Base-by-base conservation (phyloP, 2,329 filamentous ascomycete genomes). In the Thermothelomyces thermophilus region DNA sequence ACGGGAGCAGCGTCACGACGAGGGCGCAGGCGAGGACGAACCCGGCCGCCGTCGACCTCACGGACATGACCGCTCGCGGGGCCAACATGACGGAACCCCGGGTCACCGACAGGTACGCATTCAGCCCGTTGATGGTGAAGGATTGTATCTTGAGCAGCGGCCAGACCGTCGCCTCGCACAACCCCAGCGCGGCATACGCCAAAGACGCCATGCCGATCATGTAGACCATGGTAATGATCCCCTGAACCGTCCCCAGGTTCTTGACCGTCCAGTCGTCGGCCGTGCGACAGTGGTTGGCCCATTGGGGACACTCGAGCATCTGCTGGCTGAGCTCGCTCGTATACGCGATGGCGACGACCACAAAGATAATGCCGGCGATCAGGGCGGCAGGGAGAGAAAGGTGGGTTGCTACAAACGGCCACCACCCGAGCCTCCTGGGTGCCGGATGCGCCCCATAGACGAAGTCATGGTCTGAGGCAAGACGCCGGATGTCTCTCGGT, bases 401-500 rank as follows among this genome's bases (percentile, higher is more conserved):
- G 20, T 60, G 52, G 5, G 46, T 56, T 3, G 48, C 54, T 2
- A 60, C 3, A 16, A 60, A 59, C 1, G 55, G 41, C 56, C 52
- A 53, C 26, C 49, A 49, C 7, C 58, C 58, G 3, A 54, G 48
- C 30, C 54, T 54, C 10, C 43, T 37, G 4, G 58, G 53, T 9
- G 40, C 16, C 1, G 56, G 55, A 9, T 48, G 40, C 3, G 54
- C 57, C 6, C 50, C 54, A 1, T 53, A 41, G 17, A 60, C 56
- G 28, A 57, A 60, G 20, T 57, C 54, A 39, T 59, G 58, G 30
- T 58, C 54, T 1, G 58, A 58, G 2, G 58, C 56, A n/a, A 58
- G 51, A 5, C 54, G 56, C 3, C 52, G 50, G 22, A 60, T 30
- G 36, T 57, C 52, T 30, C 57, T n/a, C 1, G 57, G 53, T 1